phyloP scores from a whole-genome alignment of 768 basidiomycete genomes.

The Rhodotorula kratochvilovae region DNA sequence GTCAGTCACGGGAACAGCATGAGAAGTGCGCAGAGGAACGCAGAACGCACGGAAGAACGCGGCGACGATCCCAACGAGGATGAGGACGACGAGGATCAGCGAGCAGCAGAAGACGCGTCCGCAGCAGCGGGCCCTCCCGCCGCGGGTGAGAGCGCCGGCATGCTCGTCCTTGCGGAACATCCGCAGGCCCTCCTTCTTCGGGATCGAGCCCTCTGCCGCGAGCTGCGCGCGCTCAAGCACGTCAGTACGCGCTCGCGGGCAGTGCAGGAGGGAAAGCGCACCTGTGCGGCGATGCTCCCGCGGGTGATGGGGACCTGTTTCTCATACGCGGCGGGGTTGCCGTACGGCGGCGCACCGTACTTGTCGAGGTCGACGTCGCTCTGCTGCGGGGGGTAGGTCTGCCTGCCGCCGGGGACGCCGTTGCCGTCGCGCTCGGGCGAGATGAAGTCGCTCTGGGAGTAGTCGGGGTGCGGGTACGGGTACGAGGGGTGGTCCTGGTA shows the following conservation, averaged over 20 bases:
- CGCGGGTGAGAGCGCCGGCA: conserved; percentile 37
- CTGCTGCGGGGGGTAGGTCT: conserved; percentile 16
- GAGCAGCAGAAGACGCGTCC: conserved; percentile 42
- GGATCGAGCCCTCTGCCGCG: conserved; percentile 44
- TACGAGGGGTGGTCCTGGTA: conserved; percentile 3
- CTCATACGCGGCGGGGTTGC: background rate
- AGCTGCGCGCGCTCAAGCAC: conserved; percentile 3
- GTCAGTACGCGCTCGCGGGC: background rate
- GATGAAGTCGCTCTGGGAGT: conserved; percentile 21
- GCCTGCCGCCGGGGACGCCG: conserved; percentile 16
- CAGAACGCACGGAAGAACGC: conserved; percentile 41
- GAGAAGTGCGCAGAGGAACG: background rate
- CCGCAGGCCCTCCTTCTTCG: conserved; percentile 43
- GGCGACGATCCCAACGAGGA: conserved; percentile 42
- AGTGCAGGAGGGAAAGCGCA: background rate
- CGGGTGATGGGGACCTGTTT: conserved; percentile 30
- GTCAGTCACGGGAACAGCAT: background rate
- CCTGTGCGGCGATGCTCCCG: conserved; percentile 38
- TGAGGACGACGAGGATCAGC: conserved; percentile 39
- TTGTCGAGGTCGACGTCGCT: conserved; percentile 15
- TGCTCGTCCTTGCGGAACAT: conserved; percentile 45
- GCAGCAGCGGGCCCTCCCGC: conserved; percentile 33
- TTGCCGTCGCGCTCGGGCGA: conserved; percentile 5
- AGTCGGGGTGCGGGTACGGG: background rate
- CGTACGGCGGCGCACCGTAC: background rate